Base-by-base conservation (phyloP, 306 rosid species). In the Rubus parviflorus region DNA sequence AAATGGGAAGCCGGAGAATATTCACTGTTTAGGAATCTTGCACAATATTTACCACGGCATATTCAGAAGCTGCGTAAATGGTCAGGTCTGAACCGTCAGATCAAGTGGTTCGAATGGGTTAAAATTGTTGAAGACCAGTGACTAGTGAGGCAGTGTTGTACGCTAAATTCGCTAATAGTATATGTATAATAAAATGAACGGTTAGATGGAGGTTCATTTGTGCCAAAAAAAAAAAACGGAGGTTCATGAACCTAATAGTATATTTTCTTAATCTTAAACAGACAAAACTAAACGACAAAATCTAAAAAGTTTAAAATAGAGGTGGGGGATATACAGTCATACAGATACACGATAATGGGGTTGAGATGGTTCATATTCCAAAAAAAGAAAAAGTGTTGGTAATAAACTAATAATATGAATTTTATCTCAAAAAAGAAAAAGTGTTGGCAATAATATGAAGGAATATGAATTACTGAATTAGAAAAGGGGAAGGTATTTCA, bases 231-330 rank as follows among this genome's bases (percentile, higher is more conserved):
- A 25, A 41, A 40, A n/a, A 74, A 51, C 15, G 17, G 20, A 56
- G 83, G 75, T 75, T 76, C 86, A 79, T 70, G 77, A 40, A 74
- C 58, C 75, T 46, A 8, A 40, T 56, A 40, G 54, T 47, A 56
- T 68, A 51, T 53, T 11, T 11, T 16, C 17, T 45, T 30, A 30
- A 30, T 30, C 35, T 67, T 35, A 42, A 25, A 74, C 4, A 22
- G 64, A 15, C 42, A 38, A 20, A 3, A 38, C 70, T 43, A 72
- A 46, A 46, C 74, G 86, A 83, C 82, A 12, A 75, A 78, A 70
- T 13, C 22, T 22, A 14, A 0, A 17, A 58, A 68, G 12, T 7
- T 48, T 14, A 11, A 38, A 57, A 6, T n/a, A 35, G 62, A 20
- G 17, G 9, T 2, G 17, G 3, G 40, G 41, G 4, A 13, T 61